Evolutionary conservation across 2,329 filamentous ascomycete genomes (phyloP).

Genomic region (Aureobasidium pullulans): DNA sequence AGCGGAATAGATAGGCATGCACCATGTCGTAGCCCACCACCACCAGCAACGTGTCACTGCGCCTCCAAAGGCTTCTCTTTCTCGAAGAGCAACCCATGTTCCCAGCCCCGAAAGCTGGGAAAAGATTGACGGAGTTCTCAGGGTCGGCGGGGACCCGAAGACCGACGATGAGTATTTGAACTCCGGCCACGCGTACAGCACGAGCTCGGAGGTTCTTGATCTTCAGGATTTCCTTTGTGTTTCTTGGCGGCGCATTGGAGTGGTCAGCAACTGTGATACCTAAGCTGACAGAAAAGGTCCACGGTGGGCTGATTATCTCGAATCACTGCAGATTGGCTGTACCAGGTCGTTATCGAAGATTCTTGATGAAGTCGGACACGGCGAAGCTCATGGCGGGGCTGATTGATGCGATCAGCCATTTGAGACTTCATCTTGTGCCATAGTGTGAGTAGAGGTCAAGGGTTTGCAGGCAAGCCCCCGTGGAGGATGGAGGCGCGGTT

Average conservation of each 20-base stretch:
- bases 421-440: not conserved
- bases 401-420: not conserved
- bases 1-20: not conserved
- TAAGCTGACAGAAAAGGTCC: not conserved
- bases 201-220: not conserved
- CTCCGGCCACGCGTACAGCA: constrained; percentile 6
- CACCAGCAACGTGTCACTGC: not conserved
- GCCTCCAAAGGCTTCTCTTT: not conserved
- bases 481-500: not conserved
- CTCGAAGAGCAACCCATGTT: not conserved
- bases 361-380: too few relatives aligned
- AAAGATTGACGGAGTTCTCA: not conserved
- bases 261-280: not conserved
- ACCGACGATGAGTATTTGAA: not conserved
- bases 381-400: too few relatives aligned
- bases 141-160: constrained; percentile 8
- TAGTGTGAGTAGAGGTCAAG: not conserved
- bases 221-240: not conserved
- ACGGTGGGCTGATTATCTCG: too few relatives aligned
- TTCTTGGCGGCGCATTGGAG: not conserved
- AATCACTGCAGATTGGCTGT: not conserved
- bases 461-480: too few relatives aligned
- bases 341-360: too few relatives aligned
- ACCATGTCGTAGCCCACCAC: not conserved
- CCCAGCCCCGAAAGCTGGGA: not conserved